These are phyloP conservation scores for Fusarium brachygibbosum DNA, from an alignment of 2,329 filamentous ascomycete species.

Conservation along the genomic window DNA sequence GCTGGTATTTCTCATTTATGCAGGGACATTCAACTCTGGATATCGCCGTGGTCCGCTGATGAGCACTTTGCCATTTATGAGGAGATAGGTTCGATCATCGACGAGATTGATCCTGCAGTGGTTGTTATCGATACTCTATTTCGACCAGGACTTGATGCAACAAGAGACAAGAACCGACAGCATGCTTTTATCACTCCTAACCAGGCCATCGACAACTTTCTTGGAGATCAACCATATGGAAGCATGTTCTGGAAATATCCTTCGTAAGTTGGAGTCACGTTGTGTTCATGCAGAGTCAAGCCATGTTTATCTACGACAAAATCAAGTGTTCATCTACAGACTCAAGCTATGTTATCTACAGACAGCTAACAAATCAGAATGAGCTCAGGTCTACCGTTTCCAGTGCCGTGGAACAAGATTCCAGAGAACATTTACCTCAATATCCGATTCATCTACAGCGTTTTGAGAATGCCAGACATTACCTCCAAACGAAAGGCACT, in stretches of 20 bases:
- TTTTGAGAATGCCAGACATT: constrained; percentile 48
- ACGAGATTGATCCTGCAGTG: not conserved
- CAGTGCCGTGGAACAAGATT: constrained; percentile 57
- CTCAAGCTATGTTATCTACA: too few relatives aligned
- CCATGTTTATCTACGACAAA: too few relatives aligned
- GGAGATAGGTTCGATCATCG: not conserved
- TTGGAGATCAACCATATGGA: constrained; percentile 29
- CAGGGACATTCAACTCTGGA: constrained; percentile 22
- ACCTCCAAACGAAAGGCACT: constrained; percentile 43
- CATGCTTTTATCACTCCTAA: constrained; percentile 16
- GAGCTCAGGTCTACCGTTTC: constrained; percentile 59
- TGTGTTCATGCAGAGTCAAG: too few relatives aligned
- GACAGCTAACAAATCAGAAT: not conserved
- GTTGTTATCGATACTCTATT: constrained; percentile 10
- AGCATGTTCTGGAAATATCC: constrained; percentile 45
- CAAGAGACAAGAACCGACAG: constrained; percentile 5
- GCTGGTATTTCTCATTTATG: not conserved
- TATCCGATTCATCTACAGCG: constrained; percentile 49
- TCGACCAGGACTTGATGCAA: constrained; percentile 12
- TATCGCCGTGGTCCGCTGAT: constrained; percentile 11
- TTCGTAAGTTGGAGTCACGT: constrained; percentile 28
- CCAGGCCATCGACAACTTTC: constrained; percentile 30
- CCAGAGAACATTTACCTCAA: constrained; percentile 53
- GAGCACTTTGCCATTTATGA: constrained; percentile 11
- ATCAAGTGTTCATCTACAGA: too few relatives aligned